Evolutionary conservation across 148 eudicot species (phyloP).

Genomic region (Nepenthes mirabilis): DNA sequence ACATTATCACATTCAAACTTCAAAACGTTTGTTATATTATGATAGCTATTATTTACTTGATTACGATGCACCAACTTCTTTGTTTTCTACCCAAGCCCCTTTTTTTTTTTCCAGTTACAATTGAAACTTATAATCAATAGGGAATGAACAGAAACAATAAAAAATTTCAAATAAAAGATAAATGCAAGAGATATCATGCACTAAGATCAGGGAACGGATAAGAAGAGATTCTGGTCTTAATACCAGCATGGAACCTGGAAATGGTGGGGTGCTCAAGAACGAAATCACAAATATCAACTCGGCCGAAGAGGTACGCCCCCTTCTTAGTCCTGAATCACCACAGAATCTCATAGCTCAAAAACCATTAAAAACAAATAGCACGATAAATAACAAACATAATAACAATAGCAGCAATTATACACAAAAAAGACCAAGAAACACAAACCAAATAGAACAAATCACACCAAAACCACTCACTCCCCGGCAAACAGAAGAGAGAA

Average conservation of each 20-base stretch:
- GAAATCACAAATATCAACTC: constrained; percentile 85
- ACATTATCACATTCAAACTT: too few relatives aligned
- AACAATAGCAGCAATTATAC: background rate
- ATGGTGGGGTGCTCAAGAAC: constrained; percentile 90
- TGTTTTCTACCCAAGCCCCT: too few relatives aligned
- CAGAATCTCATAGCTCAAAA: background rate
- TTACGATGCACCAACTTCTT: too few relatives aligned
- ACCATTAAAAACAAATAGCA: background rate
- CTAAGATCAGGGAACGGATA: background rate
- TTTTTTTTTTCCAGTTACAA: too few relatives aligned
- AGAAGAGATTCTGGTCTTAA: background rate
- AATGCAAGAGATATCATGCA: too few relatives aligned
- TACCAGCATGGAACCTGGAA: constrained; percentile 95
- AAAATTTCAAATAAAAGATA: too few relatives aligned
- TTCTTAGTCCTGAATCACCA: constrained; percentile 50
- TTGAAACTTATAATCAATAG: too few relatives aligned
- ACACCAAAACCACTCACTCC: background rate
- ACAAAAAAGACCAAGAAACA: background rate
- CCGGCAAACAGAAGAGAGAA: background rate
- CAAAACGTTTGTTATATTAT: too few relatives aligned
- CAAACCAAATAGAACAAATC: background rate
- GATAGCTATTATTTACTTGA: too few relatives aligned
- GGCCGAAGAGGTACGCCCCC: constrained; percentile 98
- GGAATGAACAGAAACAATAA: too few relatives aligned
- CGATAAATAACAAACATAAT: background rate